A percentile compares a stretch with the other conserved stretches of the same genome.
Conservation (phyloP, 495 filamentous ascomycete species). For the Penicillium goetzii region DNA sequence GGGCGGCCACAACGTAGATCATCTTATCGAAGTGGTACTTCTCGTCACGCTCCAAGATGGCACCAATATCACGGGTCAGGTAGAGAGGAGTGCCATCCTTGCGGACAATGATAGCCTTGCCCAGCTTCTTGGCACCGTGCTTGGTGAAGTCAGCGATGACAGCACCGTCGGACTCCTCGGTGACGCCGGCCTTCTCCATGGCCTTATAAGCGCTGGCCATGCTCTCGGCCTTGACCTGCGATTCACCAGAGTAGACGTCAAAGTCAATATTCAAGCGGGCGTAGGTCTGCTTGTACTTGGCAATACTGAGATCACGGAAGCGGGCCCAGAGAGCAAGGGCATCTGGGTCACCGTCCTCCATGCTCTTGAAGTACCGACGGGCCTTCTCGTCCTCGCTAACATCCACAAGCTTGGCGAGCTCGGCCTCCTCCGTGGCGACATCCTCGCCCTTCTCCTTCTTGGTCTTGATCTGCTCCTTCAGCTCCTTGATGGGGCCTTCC, state of each 20-base stretch:
- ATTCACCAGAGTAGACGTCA: constrained; percentile 93
- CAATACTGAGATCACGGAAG: constrained; percentile 89
- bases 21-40: constrained; percentile 73
- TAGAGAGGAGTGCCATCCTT: constrained; percentile 72
- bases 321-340: constrained; percentile 81
- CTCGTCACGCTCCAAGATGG: constrained; percentile 63
- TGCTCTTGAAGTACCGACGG: constrained; percentile 84
- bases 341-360: constrained; percentile 79
- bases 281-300: constrained; percentile 81
- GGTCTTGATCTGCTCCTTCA: constrained; percentile 57
- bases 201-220: constrained; percentile 68
- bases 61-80: constrained; percentile 73
- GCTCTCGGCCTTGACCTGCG: constrained; percentile 80
- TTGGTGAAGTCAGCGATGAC: constrained; percentile 86
- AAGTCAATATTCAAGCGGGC: constrained; percentile 88
- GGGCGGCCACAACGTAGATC: constrained; percentile 73
- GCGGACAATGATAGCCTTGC: constrained; percentile 68
- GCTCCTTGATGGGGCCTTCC: constrained; percentile 58
- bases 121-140: constrained; percentile 67
- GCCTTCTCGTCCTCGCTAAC: constrained; percentile 67
- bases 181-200: constrained; percentile 73
- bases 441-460: constrained; percentile 56
- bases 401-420: constrained; percentile 56
- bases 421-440: constrained; percentile 48
- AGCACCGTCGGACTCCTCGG: constrained; percentile 84